Percentiles rank a stretch among this genome's conserved stretches.
phyloP scores from a whole-genome alignment of 768 basidiomycete genomes.

The Suillus americanus region DNA sequence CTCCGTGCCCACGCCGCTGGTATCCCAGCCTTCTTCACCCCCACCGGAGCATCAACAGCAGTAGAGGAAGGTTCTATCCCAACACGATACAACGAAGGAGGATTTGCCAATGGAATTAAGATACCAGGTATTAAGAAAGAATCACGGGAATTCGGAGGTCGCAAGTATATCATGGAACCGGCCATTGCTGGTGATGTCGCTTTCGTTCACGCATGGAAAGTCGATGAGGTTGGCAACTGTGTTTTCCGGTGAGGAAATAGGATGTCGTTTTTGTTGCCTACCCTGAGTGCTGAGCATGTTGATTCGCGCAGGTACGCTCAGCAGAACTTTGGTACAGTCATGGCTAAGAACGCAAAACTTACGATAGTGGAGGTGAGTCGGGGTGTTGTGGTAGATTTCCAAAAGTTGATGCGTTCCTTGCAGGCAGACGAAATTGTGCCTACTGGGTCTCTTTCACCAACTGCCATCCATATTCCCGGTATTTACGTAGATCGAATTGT shows the following conservation, averaged over 20 bases:
- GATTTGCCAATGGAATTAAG: conserved; percentile 66
- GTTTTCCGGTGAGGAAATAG: conserved; percentile 68
- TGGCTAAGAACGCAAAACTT: conserved; percentile 87
- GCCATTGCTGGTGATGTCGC: conserved; percentile 81
- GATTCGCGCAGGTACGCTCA: conserved; percentile 63
- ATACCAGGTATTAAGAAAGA: conserved; percentile 79
- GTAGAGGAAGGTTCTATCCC: conserved; percentile 80
- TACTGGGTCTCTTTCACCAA: conserved; percentile 75
- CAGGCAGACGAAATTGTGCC: conserved; percentile 91
- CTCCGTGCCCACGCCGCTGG: conserved; percentile 88
- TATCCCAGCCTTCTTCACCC: conserved; percentile 92
- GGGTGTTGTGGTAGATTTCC: conserved; percentile 2
- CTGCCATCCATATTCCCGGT: conserved; percentile 79
- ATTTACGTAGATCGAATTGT: conserved; percentile 92
- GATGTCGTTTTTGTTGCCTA: too few species aligned
- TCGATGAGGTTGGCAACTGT: conserved; percentile 87
- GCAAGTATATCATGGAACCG: conserved; percentile 78
- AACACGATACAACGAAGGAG: conserved; percentile 74
- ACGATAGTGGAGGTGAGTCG: conserved; percentile 80
- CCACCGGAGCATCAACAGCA: conserved; percentile 84
- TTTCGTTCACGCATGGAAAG: conserved; percentile 89
- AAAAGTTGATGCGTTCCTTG: conserved; percentile 7
- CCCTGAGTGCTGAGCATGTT: background rate
- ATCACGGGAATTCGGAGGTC: conserved; percentile 72
- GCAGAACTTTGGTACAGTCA: conserved; percentile 83